Evolutionary conservation across 257 asterid species (phyloP).

Genomic region (Mitragyna speciosa): DNA sequence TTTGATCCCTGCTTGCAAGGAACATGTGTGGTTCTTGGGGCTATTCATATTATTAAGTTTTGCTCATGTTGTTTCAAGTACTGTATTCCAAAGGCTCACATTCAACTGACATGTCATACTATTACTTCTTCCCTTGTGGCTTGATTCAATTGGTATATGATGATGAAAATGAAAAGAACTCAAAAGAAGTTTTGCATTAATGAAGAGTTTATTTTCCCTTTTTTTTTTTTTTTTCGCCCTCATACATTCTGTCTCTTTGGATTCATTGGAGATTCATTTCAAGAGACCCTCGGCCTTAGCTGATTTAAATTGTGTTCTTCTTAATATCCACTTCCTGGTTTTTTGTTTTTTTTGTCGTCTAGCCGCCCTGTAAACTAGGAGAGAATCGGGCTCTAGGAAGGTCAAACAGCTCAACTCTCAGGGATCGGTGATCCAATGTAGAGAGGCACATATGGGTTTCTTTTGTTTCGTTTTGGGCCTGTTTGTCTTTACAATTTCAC

Average conservation of each 20-base stretch:
- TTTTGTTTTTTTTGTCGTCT: too few species aligned
- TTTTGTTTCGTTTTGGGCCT: neutral
- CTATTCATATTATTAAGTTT: neutral
- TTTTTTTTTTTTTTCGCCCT: neutral
- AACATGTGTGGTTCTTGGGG: neutral
- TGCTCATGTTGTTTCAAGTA: neutral
- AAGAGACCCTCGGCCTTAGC: neutral
- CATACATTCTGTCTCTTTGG: neutral
- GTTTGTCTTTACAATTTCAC: neutral
- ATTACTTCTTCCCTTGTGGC: neutral
- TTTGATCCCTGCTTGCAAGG: slow-evolving; percentile 17
- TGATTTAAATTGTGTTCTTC: neutral
- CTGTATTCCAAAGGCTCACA: neutral
- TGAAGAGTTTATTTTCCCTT: neutral
- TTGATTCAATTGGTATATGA: neutral
- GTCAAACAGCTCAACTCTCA: neutral
- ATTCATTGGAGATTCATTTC: neutral
- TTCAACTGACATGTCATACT: neutral
- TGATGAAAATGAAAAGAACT: slow-evolving; percentile 14
- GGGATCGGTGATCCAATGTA: neutral
- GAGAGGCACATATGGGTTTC: neutral
- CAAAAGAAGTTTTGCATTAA: neutral
- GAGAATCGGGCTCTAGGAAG: too few species aligned
- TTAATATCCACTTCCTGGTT: too few species aligned
- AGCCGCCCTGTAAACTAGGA: neutral